phyloP scores from a whole-genome alignment of 805 yeast genomes.

The Candida chilensis region DNA sequence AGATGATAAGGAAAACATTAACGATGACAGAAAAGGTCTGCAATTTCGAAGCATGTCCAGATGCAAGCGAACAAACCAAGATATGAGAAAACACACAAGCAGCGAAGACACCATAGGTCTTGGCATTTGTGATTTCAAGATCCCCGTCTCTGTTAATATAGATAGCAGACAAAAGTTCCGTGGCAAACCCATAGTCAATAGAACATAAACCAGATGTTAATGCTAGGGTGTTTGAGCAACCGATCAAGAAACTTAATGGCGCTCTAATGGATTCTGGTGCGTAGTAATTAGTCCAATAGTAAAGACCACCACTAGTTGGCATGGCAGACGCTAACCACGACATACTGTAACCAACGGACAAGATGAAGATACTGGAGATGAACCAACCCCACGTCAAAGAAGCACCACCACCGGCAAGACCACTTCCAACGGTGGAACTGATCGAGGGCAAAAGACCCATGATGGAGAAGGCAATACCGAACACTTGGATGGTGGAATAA shows the following conservation, averaged over 20 bases:
- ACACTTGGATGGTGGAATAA: constrained; percentile 53
- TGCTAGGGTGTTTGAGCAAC: constrained; percentile 61
- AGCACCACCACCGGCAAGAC: constrained; percentile 55
- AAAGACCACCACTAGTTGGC: constrained; percentile 73
- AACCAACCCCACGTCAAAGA: constrained; percentile 73
- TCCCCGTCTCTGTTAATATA: constrained; percentile 43
- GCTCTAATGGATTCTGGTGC: constrained; percentile 46
- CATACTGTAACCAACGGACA: constrained; percentile 53
- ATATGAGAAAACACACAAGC: constrained; percentile 50
- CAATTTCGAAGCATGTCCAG: constrained; percentile 44
- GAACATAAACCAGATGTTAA: constrained; percentile 59
- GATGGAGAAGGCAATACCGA: constrained; percentile 64
- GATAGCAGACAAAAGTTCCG: constrained; percentile 50
- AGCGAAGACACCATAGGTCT: constrained; percentile 55
- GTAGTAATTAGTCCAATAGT: constrained; percentile 59
- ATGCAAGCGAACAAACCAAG: constrained; percentile 43
- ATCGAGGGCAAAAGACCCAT: constrained; percentile 66
- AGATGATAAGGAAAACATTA: constrained; percentile 40
- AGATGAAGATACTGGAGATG: constrained; percentile 43
- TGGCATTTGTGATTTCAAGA: constrained; percentile 44
- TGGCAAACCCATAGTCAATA: constrained; percentile 61
- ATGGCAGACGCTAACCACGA: constrained; percentile 59
- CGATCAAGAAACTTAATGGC: constrained; percentile 53
- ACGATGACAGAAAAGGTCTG: constrained; percentile 51
- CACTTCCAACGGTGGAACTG: constrained; percentile 43